Conservation (phyloP, 495 filamentous ascomycete species). For the Penicillium robsamsonii region DNA sequence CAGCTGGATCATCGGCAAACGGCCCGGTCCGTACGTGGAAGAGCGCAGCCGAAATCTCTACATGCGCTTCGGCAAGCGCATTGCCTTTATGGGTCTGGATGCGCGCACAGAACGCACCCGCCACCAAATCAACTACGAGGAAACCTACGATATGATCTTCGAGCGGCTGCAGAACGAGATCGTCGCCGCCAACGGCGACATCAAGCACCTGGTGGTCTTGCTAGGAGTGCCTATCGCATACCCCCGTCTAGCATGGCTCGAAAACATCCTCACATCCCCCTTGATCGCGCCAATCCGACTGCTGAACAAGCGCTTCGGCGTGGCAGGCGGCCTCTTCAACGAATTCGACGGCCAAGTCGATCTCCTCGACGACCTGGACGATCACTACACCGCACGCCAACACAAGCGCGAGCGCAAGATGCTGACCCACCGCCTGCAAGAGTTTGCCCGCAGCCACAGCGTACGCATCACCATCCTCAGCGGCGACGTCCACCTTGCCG, state of each 20-base stretch:
- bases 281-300: conserved; percentile 82
- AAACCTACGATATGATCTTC: conserved; percentile 86
- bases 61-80: conserved; percentile 75
- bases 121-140: conserved; percentile 85
- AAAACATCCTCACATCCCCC: conserved; percentile 83
- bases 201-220: conserved; percentile 81
- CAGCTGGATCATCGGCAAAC: conserved; percentile 74
- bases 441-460: conserved; percentile 64
- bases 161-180: conserved; percentile 64
- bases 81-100: conserved; percentile 86
- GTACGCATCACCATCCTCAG: conserved; percentile 83
- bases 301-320: conserved; percentile 84
- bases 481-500: conserved; percentile 75
- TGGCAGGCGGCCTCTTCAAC: conserved; percentile 85
- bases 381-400: conserved; percentile 89
- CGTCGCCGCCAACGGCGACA: conserved; percentile 54
- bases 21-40: conserved; percentile 75
- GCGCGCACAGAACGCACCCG: conserved; percentile 89
- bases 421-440: conserved; percentile 72
- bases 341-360: conserved; percentile 89
- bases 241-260: conserved; percentile 88
- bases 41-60: conserved; percentile 79
- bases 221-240: conserved; percentile 94
- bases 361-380: conserved; percentile 88
- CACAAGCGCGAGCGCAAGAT: conserved; percentile 84